These are phyloP conservation scores for Trametes cingulata DNA, from an alignment of 768 basidiomycete species.

Conservation along the genomic window DNA sequence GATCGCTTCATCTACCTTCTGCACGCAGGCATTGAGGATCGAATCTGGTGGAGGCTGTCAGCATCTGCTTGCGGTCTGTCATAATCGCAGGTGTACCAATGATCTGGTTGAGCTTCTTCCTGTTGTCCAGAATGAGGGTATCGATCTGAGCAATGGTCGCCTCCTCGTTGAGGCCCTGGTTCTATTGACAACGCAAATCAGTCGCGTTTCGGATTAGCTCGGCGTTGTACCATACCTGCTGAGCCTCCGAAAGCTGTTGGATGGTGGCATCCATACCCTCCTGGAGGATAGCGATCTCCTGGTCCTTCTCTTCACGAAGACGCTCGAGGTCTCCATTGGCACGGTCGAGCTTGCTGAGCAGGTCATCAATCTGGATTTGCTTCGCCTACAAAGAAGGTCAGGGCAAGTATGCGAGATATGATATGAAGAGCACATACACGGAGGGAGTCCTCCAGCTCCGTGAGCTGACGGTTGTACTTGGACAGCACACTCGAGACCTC, in stretches of 20 bases:
- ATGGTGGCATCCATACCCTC: conserved; percentile 94
- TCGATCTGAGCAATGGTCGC: conserved; percentile 98
- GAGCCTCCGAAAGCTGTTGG: conserved; percentile 80
- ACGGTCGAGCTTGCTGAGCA: conserved; percentile 77
- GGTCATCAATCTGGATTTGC: conserved; percentile 94
- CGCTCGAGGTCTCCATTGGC: conserved; percentile 76
- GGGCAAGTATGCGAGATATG: neutral
- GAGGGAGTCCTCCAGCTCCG: conserved; percentile 94
- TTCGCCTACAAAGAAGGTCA: conserved; percentile 61
- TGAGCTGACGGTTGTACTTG: conserved; percentile 95
- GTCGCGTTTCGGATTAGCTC: neutral
- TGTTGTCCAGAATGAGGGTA: conserved; percentile 91
- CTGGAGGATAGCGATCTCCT: conserved; percentile 93
- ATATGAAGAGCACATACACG: conserved; percentile 62
- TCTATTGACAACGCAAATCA: neutral
- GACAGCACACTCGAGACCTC: conserved; percentile 86
- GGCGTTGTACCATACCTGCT: conserved; percentile 55
- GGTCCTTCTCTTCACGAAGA: conserved; percentile 92
- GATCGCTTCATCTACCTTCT: conserved; percentile 95
- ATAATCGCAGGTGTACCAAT: conserved; percentile 63
- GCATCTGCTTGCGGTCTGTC: neutral
- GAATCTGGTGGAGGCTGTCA: conserved; percentile 65
- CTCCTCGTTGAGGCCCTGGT: conserved; percentile 54
- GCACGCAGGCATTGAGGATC: conserved; percentile 92
- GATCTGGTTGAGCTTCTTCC: conserved; percentile 97